These are phyloP conservation scores for Secale cereale DNA, from an alignment of 176 grass and related monocot genomes.

Conservation along the genomic window DNA sequence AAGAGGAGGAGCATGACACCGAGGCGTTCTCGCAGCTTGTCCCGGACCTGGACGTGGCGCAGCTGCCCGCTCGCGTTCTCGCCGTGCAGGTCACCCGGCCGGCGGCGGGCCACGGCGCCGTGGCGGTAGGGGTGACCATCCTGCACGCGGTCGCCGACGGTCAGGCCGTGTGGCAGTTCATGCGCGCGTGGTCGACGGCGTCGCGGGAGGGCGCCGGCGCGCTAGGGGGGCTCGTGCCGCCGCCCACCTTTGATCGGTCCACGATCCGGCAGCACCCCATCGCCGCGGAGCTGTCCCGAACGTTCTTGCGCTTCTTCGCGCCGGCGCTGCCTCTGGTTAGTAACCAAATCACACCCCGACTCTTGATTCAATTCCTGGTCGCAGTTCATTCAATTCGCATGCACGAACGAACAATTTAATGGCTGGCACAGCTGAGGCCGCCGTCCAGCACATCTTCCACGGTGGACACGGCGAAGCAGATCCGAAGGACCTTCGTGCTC, in stretches of 20 bases:
- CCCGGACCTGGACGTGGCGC: not conserved
- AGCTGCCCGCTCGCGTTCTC: constrained; percentile 18
- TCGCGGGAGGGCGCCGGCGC: not conserved
- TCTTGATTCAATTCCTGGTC: not conserved
- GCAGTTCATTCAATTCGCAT: not conserved
- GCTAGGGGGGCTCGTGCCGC: not conserved
- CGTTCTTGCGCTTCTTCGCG: not conserved
- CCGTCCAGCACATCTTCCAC: not conserved
- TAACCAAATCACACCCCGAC: not conserved
- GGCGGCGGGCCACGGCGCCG: not conserved
- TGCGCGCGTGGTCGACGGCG: constrained; percentile 40
- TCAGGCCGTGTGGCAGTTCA: constrained; percentile 41
- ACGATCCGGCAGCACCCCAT: constrained; percentile 23
- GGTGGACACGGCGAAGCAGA: not conserved
- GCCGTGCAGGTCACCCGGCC: constrained; percentile 19
- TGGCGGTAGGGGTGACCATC: constrained; percentile 29
- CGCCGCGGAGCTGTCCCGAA: not conserved
- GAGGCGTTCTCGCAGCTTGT: constrained; percentile 39
- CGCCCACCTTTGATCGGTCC: constrained; percentile 32
- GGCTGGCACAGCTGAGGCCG: not conserved
- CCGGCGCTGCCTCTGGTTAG: constrained; percentile 27
- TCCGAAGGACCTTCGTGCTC: not conserved
- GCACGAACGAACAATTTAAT: not conserved
- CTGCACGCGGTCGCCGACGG: constrained; percentile 47
- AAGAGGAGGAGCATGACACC: constrained; percentile 28